Evolutionary conservation across 139 green algal genomes (phyloP).

Genomic region (Edaphochlamys debaryana): DNA sequence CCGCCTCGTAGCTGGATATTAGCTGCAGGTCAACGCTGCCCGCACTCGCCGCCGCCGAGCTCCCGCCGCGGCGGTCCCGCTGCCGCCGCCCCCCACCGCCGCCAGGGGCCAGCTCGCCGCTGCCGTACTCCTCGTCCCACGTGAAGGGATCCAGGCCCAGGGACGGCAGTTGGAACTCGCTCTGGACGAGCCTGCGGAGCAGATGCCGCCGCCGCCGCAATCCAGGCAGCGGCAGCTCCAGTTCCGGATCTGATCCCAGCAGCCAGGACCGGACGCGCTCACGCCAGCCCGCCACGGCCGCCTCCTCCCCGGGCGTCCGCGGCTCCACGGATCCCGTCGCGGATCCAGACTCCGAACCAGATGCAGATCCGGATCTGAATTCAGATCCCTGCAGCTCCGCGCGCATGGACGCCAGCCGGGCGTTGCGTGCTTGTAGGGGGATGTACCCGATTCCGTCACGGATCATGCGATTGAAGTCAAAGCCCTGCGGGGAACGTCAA

Average conservation of each 20-base stretch:
- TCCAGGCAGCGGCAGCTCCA: slow-evolving; percentile 19
- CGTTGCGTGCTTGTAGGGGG: no score
- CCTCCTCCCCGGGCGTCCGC: not conserved
- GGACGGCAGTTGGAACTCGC: slow-evolving; percentile 9
- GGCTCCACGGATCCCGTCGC: not conserved
- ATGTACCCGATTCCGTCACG: slow-evolving; percentile 73
- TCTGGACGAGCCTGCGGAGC: slow-evolving; percentile 18
- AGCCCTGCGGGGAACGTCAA: slow-evolving; percentile 68
- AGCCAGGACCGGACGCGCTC: slow-evolving; percentile 5
- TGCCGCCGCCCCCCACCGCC: not conserved
- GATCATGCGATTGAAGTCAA: slow-evolving; percentile 85
- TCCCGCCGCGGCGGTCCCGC: not conserved
- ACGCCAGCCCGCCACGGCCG: not conserved
- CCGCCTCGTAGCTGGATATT: no score
- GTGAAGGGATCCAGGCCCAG: not conserved
- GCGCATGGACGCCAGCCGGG: no score
- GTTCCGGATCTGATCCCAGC: not conserved
- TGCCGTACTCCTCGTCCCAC: not conserved
- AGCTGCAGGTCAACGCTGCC: no score
- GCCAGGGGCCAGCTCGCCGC: no score
- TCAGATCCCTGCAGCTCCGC: no score
- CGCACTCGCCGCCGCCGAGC: not conserved
- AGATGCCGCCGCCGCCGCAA: not conserved
- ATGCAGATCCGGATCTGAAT: no score
- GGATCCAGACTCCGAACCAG: no score